These are phyloP conservation scores for Lodderomyces margitis DNA, from an alignment of 1,139 yeast species.

Conservation along the genomic window DNA sequence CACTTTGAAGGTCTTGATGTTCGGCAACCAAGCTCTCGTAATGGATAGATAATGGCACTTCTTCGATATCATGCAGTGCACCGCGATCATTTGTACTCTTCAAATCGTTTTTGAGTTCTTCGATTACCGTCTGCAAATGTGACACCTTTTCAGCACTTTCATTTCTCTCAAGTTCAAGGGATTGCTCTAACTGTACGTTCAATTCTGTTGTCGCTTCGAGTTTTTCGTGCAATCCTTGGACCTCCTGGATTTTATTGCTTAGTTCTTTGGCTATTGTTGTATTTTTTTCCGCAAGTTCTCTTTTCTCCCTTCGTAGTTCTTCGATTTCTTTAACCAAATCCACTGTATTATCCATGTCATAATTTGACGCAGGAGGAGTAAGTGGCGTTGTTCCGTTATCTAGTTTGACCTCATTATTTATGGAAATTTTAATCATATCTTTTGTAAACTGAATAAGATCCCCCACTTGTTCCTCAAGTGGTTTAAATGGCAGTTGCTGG, in stretches of 20 bases:
- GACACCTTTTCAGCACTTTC: neutral
- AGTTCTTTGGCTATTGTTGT: neutral
- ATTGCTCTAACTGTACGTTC: neutral
- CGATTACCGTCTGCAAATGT: neutral
- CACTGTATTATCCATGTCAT: neutral
- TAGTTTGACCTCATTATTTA: neutral
- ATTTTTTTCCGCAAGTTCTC: neutral
- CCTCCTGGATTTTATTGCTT: neutral
- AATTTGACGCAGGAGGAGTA: conserved; percentile 1
- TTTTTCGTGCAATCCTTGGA: neutral
- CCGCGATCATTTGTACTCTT: conserved; percentile 32
- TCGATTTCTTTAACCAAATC: neutral
- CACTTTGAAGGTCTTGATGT: conserved; percentile 11
- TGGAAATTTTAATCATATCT: neutral
- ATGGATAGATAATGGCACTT: neutral
- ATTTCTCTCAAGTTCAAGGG: neutral
- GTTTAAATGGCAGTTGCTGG: neutral
- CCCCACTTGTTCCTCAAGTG: neutral
- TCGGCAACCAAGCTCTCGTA: conserved; percentile 8
- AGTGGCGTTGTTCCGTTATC: neutral
- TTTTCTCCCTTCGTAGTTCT: neutral
- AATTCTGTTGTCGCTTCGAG: neutral
- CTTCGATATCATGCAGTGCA: conserved; percentile 19
- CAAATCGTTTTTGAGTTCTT: conserved; percentile 25
- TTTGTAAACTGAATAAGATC: neutral